Evolutionary conservation across 345 rosid species (phyloP), one percentile per base, ranked within the genome.

Genomic region (Cardamine chenopodiifolia): DNA sequence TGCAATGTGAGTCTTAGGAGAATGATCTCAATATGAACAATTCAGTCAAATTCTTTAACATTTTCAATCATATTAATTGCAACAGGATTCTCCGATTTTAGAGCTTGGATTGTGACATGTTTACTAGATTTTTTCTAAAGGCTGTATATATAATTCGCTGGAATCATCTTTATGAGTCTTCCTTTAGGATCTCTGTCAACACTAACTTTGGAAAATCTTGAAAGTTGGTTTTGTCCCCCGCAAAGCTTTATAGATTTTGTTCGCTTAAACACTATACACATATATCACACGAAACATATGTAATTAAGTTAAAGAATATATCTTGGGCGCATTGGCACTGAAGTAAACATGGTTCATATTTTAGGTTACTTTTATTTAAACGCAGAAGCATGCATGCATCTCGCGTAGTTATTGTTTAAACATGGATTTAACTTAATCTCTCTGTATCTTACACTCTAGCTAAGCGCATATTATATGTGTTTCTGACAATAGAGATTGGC

Each of bases 141-240:
- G 32, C 66, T 26, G 26, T 40, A 20, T 26, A 25, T 23, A 39
- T 26, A 13, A 25, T 23, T 66, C 66, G 49, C 52, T 57, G 23
- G 32, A 68, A 25, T 62, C 15, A 59, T 54, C 62, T 69, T 69
- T 69, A 62, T 13, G 70, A 35, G 44, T 62, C 32, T 52, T 54
- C 59, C 68, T 62, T 69, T 68, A 76, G 74, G 70, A 62, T 62
- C 50, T 50, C 70, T 69, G 75, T 62, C 79, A 76, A 63, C 70
- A 62, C 57, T 62, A 53, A 35, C 75, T 76, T 76, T 53, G 69
- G 62, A 40, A 75, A 60, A 75, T 74, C 63, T 34, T 28, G 47
- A 75, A 68, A 68, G 69, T 60, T 50, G 44, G 55, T 39, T 57
- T 60, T 59, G 68, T 60, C 39, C 74, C 68, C 79, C 68, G 55